Conservation (phyloP, 192 early-diverging fungal genomes). For the Gigaspora rosea region DNA sequence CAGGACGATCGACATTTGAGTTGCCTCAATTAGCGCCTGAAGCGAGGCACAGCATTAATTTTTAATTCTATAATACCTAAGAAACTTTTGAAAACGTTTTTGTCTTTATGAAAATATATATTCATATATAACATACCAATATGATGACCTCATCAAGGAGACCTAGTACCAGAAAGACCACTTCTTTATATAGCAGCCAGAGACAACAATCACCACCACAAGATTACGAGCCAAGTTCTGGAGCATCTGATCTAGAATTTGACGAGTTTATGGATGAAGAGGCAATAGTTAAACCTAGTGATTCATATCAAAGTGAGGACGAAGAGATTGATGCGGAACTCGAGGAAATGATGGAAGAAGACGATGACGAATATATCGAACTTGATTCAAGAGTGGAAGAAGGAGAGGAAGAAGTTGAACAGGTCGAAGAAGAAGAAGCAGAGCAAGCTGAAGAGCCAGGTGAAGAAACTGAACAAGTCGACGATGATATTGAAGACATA, state of each 20-base stretch:
- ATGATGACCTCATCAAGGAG: conserved; percentile 14
- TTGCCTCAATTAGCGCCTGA: too few relatives aligned
- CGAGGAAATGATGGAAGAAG: conserved; percentile 41
- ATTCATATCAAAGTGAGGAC: conserved; percentile 35
- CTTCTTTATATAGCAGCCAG: not conserved
- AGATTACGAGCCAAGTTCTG: not conserved
- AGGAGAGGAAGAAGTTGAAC: conserved; percentile 36
- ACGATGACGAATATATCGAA: conserved; percentile 35
- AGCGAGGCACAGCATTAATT: too few relatives aligned
- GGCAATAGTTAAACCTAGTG: not conserved
- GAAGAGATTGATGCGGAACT: conserved; percentile 33
- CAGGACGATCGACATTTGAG: too few relatives aligned
- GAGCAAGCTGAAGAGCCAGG: conserved; percentile 32
- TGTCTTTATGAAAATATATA: not conserved
- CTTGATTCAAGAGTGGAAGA: conserved; percentile 32
- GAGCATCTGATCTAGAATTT: conserved; percentile 16
- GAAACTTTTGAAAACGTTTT: too few relatives aligned
- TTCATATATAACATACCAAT: not conserved
- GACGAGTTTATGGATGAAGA: not conserved
- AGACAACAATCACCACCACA: not conserved
- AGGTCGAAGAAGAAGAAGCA: conserved; percentile 13
- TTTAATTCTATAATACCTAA: too few relatives aligned
- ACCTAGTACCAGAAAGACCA: not conserved
- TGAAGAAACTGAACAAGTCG: conserved; percentile 37
- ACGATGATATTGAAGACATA: conserved; percentile 26